Percentiles rank a stretch among this genome's conserved stretches.
These are phyloP conservation scores for Fusarium sp. DNA, from an alignment of 2,329 filamentous ascomycete genomes.

Conservation along the genomic window DNA sequence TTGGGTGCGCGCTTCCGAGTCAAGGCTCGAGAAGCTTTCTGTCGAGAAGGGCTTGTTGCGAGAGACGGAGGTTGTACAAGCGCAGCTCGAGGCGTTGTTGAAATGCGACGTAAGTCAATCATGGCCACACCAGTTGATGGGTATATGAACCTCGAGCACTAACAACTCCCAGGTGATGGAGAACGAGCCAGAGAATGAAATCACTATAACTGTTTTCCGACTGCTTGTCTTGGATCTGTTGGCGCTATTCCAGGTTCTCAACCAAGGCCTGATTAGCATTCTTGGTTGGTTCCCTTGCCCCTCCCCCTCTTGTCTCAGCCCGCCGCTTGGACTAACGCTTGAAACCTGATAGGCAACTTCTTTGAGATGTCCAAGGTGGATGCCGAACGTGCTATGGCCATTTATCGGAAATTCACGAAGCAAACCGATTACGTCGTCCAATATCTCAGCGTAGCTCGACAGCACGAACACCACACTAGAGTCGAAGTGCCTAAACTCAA, in stretches of 20 bases:
- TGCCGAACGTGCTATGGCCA: conserved; percentile 89
- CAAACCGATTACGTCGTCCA: conserved; percentile 95
- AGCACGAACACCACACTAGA: conserved; percentile 91
- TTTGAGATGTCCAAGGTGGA: conserved; percentile 98
- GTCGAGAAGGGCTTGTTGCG: conserved; percentile 93
- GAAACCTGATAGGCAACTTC: conserved; percentile 78
- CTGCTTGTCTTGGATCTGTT: conserved; percentile 91
- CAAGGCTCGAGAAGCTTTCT: conserved; percentile 84
- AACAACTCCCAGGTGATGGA: conserved; percentile 76
- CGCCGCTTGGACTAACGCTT: conserved; percentile 21
- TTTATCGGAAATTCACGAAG: conserved; percentile 91
- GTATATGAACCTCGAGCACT: conserved; percentile 1
- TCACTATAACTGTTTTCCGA: conserved; percentile 93
- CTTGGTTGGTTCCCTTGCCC: conserved; percentile 71
- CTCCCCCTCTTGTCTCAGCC: conserved; percentile 28
- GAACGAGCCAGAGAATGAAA: conserved; percentile 93
- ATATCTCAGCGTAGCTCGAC: conserved; percentile 86
- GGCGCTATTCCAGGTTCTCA: conserved; percentile 92
- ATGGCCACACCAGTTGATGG: background rate
- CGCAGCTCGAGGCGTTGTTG: conserved; percentile 85
- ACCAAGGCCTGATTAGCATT: conserved; percentile 97
- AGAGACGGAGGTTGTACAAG: conserved; percentile 91
- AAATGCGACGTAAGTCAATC: conserved; percentile 82
- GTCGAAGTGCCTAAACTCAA: conserved; percentile 97
- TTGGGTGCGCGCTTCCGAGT: conserved; percentile 87